Conservation (phyloP, 2,329 filamentous ascomycete genomes). For the Drechslera avenae region DNA sequence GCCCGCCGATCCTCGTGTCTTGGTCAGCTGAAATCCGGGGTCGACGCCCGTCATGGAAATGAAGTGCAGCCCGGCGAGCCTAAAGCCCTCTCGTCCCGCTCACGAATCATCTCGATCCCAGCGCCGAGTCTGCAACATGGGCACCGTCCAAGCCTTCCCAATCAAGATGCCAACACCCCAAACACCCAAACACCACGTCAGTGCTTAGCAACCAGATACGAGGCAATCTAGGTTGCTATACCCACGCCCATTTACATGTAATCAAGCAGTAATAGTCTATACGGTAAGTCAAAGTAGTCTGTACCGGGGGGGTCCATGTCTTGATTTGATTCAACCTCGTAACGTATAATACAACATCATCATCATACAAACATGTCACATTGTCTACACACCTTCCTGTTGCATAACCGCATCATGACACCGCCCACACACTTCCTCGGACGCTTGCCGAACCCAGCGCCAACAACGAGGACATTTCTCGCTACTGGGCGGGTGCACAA, state of each 20-base stretch:
- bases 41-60: slow-evolving; percentile 11
- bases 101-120: slow-evolving; percentile 9
- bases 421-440: slow-evolving; percentile 71
- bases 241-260: not conserved
- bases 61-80: slow-evolving; percentile 10
- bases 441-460: slow-evolving; percentile 74
- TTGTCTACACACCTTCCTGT: no score
- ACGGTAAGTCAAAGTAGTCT: no score
- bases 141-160: slow-evolving; percentile 6
- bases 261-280: no score
- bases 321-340: no score
- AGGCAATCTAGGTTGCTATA: not conserved
- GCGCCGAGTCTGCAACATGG: not conserved
- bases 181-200: slow-evolving; percentile 7
- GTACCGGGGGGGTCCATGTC: no score
- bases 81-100: slow-evolving; percentile 18
- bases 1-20: slow-evolving; percentile 22
- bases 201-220: not conserved
- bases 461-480: slow-evolving; percentile 88
- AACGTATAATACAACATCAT: no score
- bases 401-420: slow-evolving; percentile 69
- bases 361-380: not conserved
- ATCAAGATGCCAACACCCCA: no score
- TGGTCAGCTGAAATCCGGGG: slow-evolving; percentile 27
- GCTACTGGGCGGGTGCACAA: slow-evolving; percentile 53